Percentiles rank a stretch among this genome's conserved stretches.
Evolutionary conservation across 2,329 filamentous ascomycete genomes (phyloP).

Genomic region (Graphium sp.): DNA sequence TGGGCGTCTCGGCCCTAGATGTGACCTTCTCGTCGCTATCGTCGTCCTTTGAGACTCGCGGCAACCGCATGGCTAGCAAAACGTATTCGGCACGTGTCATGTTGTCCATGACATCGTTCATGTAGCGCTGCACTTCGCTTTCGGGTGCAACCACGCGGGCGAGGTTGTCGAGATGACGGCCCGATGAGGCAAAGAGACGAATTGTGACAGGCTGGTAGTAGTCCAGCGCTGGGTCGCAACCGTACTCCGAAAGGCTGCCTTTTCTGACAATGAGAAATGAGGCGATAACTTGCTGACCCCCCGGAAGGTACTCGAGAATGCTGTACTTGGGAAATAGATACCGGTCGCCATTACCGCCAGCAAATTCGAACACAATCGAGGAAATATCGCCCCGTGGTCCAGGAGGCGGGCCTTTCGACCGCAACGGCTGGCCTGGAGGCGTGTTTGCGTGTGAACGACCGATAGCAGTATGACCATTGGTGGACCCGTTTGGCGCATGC

Average conservation of each 20-base stretch:
- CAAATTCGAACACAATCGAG: slow-evolving; percentile 54
- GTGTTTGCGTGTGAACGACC: no score
- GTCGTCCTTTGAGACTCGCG: slow-evolving; percentile 21
- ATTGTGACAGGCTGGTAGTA: slow-evolving; percentile 65
- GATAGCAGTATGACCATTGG: no score
- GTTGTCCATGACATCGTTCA: slow-evolving; percentile 54
- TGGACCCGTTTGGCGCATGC: slow-evolving; percentile 6
- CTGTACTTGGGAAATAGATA: slow-evolving; percentile 67
- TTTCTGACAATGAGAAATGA: slow-evolving; percentile 66
- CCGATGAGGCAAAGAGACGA: slow-evolving; percentile 34
- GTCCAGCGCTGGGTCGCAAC: slow-evolving; percentile 45
- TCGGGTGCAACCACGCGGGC: slow-evolving; percentile 42
- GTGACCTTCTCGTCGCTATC: slow-evolving; percentile 13
- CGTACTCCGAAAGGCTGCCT: slow-evolving; percentile 48
- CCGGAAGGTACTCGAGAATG: slow-evolving; percentile 49
- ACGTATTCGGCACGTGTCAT: slow-evolving; percentile 54
- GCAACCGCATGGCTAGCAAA: slow-evolving; percentile 48
- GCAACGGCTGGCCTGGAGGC: slow-evolving; percentile 16
- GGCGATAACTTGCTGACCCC: slow-evolving; percentile 46
- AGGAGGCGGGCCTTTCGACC: slow-evolving; percentile 41
- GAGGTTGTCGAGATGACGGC: slow-evolving; percentile 42
- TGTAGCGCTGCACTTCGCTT: slow-evolving; percentile 47
- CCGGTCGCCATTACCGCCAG: slow-evolving; percentile 50
- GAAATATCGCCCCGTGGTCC: slow-evolving; percentile 40
- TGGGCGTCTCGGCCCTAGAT: slow-evolving; percentile 13